Conservation (phyloP, 257 asterid genomes). For the Eucommia ulmoides region DNA sequence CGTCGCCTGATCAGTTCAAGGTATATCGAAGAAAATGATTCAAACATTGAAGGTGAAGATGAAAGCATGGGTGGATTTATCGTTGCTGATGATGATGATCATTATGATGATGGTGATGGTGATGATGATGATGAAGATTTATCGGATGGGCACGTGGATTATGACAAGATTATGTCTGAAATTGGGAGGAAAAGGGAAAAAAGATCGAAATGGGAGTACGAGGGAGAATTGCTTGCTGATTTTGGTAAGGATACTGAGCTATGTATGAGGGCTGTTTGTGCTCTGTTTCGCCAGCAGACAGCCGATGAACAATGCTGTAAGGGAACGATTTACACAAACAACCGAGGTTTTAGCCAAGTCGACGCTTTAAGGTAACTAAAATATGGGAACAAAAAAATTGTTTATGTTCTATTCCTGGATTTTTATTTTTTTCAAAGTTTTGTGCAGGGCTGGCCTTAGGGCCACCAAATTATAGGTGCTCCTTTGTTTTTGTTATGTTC, state of each 20-base stretch:
- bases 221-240: neutral
- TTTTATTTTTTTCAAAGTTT: too few species aligned
- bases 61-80: neutral
- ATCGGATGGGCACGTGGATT: neutral
- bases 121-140: neutral
- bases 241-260: neutral
- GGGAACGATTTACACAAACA: neutral
- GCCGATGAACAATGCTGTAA: neutral
- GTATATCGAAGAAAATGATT: neutral
- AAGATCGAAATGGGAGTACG: neutral
- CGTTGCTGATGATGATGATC: neutral
- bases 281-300: neutral
- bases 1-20: too few species aligned
- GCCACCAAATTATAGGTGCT: too few species aligned
- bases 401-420: neutral
- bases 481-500: neutral
- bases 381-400: too few species aligned
- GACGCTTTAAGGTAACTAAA: neutral
- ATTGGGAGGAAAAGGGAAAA: neutral
- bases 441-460: too few species aligned
- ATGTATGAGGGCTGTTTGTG: neutral
- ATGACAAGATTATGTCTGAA: neutral
- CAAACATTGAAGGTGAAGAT: neutral
- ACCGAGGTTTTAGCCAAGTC: neutral
- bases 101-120: neutral